Evolutionary conservation across 1,284 basidiomycete species (phyloP).

Genomic region (Cryptococcus sp.): DNA sequence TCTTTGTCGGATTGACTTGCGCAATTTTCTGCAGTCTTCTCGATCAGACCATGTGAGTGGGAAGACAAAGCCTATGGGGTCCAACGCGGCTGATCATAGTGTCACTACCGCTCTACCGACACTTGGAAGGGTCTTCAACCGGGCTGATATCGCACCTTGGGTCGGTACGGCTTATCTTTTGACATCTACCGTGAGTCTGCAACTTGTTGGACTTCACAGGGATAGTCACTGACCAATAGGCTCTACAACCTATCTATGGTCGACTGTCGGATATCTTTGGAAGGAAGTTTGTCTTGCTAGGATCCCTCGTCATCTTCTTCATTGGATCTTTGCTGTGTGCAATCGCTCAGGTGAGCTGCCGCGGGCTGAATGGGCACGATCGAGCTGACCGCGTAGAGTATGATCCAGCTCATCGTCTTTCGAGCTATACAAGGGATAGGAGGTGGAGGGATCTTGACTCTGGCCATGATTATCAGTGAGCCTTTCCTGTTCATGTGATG

Average conservation of each 20-base stretch:
- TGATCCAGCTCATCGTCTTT: constrained; percentile 67
- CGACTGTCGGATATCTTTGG: constrained; percentile 74
- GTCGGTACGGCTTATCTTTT: constrained; percentile 49
- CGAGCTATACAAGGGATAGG: constrained; percentile 47
- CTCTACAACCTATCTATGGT: constrained; percentile 62
- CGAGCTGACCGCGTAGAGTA: constrained; percentile 51
- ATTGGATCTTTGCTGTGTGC: constrained; percentile 51
- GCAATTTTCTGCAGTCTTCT: constrained; percentile 55
- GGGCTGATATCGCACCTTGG: constrained; percentile 63
- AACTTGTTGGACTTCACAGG: background rate
- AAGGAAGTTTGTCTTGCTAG: constrained; percentile 59
- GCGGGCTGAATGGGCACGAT: constrained; percentile 40
- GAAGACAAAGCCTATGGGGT: constrained; percentile 23
- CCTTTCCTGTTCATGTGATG: background rate
- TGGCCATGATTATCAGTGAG: constrained; percentile 38
- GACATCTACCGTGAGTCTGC: constrained; percentile 30
- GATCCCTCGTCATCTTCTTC: constrained; percentile 59
- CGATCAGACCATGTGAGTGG: constrained; percentile 42
- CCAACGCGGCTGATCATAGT: constrained; percentile 45
- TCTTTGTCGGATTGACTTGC: constrained; percentile 56
- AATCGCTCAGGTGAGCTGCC: constrained; percentile 36
- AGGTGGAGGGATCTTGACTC: constrained; percentile 43
- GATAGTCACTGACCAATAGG: constrained; percentile 42
- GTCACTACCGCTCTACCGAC: constrained; percentile 66
- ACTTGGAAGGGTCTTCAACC: constrained; percentile 62